Conservation (phyloP, 306 rosid species). For the Pterocarpus santalinus region DNA sequence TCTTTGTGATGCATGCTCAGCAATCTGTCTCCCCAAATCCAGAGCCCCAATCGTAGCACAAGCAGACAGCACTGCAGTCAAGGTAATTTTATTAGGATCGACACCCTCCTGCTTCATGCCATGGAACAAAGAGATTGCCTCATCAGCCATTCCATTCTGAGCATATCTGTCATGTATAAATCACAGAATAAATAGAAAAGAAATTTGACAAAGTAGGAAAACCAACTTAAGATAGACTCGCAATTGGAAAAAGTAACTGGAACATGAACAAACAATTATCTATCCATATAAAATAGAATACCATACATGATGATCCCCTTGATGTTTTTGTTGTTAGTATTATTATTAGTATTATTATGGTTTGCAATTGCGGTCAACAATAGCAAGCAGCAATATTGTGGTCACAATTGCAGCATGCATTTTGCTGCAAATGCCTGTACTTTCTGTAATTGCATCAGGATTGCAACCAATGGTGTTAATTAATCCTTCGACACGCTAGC, state of each 20-base stretch:
- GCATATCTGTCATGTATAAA: conserved; percentile 73
- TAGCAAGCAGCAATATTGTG: too few relatives aligned
- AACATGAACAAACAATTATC: conserved; percentile 16
- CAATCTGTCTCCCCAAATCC: conserved; percentile 75
- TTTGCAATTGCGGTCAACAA: too few relatives aligned
- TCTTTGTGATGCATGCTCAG: conserved; percentile 73
- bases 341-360: too few relatives aligned
- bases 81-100: conserved; percentile 75
- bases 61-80: conserved; percentile 78
- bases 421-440: too few relatives aligned
- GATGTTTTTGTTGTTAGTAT: too few relatives aligned
- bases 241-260: neutral
- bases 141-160: conserved; percentile 90
- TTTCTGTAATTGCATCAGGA: too few relatives aligned
- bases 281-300: neutral
- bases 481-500: too few relatives aligned
- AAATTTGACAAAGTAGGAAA: conserved; percentile 29
- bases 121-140: conserved; percentile 74
- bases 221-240: neutral
- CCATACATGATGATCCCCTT: too few relatives aligned
- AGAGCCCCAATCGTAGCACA: conserved; percentile 85
- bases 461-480: too few relatives aligned
- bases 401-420: too few relatives aligned
- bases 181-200: conserved; percentile 8
- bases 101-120: conserved; percentile 65